phyloP scores from a whole-genome alignment of 768 basidiomycete genomes.

The Agaricus blazei region DNA sequence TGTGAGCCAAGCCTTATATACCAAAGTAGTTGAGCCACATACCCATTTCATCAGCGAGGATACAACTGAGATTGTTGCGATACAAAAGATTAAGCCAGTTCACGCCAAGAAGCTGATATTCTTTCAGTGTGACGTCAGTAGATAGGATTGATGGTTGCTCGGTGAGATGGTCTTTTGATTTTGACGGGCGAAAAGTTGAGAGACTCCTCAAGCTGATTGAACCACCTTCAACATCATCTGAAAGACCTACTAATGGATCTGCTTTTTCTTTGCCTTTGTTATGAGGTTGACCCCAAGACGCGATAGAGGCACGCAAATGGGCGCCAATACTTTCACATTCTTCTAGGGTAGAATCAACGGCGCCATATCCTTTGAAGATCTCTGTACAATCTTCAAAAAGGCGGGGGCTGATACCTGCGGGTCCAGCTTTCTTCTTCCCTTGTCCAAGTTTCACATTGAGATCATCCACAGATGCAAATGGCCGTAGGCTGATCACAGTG shows the following conservation, averaged over 20 bases:
- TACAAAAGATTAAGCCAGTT: constrained; percentile 95
- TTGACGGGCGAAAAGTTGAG: constrained; percentile 32
- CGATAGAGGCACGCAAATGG: constrained; percentile 66
- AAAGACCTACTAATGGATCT: constrained; percentile 10
- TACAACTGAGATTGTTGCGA: constrained; percentile 78
- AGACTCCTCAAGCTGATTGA: constrained; percentile 53
- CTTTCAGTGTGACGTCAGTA: constrained; percentile 76
- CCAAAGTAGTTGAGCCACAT: constrained; percentile 21
- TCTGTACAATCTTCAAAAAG: constrained; percentile 88
- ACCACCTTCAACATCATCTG: constrained; percentile 51
- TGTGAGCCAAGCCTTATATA: constrained; percentile 7
- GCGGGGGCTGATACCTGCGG: constrained; percentile 78
- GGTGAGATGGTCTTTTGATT: constrained; percentile 61
- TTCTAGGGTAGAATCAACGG: constrained; percentile 84
- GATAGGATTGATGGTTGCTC: constrained; percentile 68
- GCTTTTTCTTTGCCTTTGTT: constrained; percentile 36
- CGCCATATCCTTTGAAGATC: constrained; percentile 80
- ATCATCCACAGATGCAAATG: constrained; percentile 74
- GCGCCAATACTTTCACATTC: constrained; percentile 86
- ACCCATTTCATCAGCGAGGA: constrained; percentile 99
- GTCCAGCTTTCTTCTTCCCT: constrained; percentile 82
- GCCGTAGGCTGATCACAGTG: constrained; percentile 71
- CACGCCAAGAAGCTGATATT: constrained; percentile 95
- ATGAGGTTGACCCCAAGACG: constrained; percentile 61
- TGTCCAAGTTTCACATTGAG: constrained; percentile 72